Conservation (phyloP, 148 eudicot species). For the Nyssa sinensis region DNA sequence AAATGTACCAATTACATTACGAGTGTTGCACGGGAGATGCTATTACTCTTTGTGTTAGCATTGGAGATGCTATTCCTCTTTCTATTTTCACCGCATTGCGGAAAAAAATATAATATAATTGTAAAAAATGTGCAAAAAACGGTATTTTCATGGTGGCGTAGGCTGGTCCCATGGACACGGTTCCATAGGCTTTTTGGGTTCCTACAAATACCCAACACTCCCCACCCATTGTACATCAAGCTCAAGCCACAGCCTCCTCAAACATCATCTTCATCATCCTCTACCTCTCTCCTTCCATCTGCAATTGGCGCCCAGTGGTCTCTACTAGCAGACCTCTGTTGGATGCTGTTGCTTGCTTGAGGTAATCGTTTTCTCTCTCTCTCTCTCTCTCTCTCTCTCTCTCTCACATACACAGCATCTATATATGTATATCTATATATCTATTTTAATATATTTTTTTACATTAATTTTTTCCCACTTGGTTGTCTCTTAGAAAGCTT, state of each 20-base stretch:
- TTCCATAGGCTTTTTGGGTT: conserved; percentile 31
- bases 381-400: too few species aligned
- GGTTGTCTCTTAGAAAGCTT: conserved; percentile 11
- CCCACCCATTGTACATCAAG: conserved; percentile 25
- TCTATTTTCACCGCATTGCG: too few species aligned
- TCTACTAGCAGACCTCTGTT: not conserved
- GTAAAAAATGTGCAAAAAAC: not conserved
- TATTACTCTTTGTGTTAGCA: too few species aligned
- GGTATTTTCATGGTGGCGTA: conserved; percentile 36
- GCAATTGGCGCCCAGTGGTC: conserved; percentile 18
- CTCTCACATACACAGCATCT: not conserved
- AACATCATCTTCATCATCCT: not conserved
- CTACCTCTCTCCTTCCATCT: not conserved
- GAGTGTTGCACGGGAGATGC: too few species aligned
- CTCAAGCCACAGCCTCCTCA: conserved; percentile 18
- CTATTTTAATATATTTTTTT: not conserved
- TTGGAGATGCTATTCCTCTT: too few species aligned
- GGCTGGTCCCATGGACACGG: conserved; percentile 33
- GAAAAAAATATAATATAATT: too few species aligned
- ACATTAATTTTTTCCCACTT: not conserved
- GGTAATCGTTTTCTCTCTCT: not conserved
- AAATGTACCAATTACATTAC: too few species aligned
- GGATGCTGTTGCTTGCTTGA: conserved; percentile 28
- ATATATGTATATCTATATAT: not conserved
- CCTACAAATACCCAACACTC: conserved; percentile 56